Conservation (phyloP, 108 stramenopile species). For the Cylindrotheca closterium region DNA sequence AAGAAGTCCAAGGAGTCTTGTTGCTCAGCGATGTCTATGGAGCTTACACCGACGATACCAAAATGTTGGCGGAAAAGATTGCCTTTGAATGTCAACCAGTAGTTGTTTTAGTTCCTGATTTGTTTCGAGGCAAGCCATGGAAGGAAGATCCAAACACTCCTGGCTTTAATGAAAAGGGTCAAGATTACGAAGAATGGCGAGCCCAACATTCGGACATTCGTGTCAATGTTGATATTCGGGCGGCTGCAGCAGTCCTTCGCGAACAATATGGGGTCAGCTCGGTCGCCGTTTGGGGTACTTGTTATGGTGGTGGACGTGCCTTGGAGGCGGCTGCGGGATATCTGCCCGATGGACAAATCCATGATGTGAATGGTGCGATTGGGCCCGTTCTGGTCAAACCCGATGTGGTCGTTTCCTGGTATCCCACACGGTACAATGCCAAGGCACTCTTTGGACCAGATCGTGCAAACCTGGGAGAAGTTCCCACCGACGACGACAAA, state of each 20-base stretch:
- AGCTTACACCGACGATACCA: conserved; percentile 67
- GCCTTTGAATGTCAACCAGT: conserved; percentile 92
- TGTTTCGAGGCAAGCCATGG: conserved; percentile 82
- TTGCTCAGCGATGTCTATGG: conserved; percentile 82
- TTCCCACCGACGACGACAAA: conserved; percentile 10
- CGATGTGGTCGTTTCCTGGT: conserved; percentile 78
- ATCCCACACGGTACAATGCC: conserved; percentile 80
- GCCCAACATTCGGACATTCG: conserved; percentile 64
- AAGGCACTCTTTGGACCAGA: conserved; percentile 57
- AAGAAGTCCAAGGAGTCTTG: conserved; percentile 81
- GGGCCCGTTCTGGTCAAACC: conserved; percentile 75
- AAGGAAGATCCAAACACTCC: conserved; percentile 39
- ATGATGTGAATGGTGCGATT: conserved; percentile 60
- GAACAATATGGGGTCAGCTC: conserved; percentile 76
- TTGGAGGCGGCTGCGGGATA: conserved; percentile 77
- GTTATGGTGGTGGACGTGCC: conserved; percentile 83
- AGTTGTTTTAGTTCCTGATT: conserved; percentile 82
- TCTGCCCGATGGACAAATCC: conserved; percentile 52
- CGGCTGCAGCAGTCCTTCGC: conserved; percentile 71
- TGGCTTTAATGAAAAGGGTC: conserved; percentile 47
- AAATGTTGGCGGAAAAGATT: conserved; percentile 79
- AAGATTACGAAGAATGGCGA: conserved; percentile 80
- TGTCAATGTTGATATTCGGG: conserved; percentile 83
- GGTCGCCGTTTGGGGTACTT: conserved; percentile 81
- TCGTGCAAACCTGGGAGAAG: background rate